These are phyloP conservation scores for Xerocomellus amylosporus DNA, from an alignment of 768 basidiomycete genomes.

Conservation along the genomic window DNA sequence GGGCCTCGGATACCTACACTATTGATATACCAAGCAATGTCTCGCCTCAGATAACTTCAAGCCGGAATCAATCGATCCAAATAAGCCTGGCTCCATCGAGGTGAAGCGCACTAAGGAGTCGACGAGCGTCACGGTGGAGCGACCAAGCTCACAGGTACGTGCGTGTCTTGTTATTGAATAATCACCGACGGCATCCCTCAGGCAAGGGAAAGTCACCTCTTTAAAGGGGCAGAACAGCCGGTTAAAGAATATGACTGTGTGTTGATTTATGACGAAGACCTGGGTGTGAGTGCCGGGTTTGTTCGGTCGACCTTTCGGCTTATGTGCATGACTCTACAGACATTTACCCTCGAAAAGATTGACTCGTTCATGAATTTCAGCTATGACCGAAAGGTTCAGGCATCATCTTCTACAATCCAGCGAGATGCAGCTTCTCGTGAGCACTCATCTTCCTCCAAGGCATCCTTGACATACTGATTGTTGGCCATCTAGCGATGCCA, in stretches of 20 bases:
- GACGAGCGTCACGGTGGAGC: constrained; percentile 58
- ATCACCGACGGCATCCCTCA: constrained; percentile 22
- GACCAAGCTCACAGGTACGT: constrained; percentile 59
- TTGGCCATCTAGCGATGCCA: constrained; percentile 15
- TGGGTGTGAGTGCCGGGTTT: constrained; percentile 46
- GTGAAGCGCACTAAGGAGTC: constrained; percentile 53
- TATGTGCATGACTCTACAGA: constrained; percentile 39
- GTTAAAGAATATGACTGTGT: constrained; percentile 75
- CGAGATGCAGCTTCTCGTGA: constrained; percentile 23
- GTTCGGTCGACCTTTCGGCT: neutral
- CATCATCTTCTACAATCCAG: constrained; percentile 20
- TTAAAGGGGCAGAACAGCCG: constrained; percentile 53
- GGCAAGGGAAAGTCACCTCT: constrained; percentile 54
- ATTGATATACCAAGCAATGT: constrained; percentile 1
- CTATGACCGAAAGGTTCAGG: constrained; percentile 45
- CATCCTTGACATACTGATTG: constrained; percentile 1
- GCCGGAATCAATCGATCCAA: constrained; percentile 64
- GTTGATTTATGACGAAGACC: constrained; percentile 75
- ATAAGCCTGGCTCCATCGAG: constrained; percentile 64
- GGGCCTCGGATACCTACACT: neutral
- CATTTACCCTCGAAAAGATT: constrained; percentile 71
- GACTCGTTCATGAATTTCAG: constrained; percentile 60
- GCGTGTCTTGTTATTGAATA: neutral
- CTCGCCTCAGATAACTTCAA: constrained; percentile 64
- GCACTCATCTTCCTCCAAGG: neutral